Conservation (phyloP, 2,329 filamentous ascomycete genomes). For the Domatiomyces catenatus region DNA sequence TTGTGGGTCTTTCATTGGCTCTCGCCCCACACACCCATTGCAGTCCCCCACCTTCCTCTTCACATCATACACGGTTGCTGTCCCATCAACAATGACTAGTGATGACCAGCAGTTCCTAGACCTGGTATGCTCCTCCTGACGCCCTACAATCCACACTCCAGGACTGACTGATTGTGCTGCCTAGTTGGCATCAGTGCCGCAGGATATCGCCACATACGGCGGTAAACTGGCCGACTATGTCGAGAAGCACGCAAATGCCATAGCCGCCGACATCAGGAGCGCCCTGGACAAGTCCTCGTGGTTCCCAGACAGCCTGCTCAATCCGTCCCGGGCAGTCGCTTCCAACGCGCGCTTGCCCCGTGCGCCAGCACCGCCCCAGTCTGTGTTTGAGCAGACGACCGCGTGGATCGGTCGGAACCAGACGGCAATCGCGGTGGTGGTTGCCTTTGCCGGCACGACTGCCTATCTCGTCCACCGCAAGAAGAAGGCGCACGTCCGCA, state of each 20-base stretch:
- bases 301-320: constrained; percentile 55
- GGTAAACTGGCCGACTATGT: constrained; percentile 62
- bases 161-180: constrained; percentile 5
- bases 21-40: neutral
- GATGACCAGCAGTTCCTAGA: constrained; percentile 68
- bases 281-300: constrained; percentile 49
- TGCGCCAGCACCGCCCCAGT: constrained; percentile 28
- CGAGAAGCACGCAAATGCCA: constrained; percentile 64
- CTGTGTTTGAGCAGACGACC: constrained; percentile 41
- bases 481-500: constrained; percentile 43
- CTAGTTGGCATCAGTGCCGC: constrained; percentile 42
- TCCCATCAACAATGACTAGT: constrained; percentile 45
- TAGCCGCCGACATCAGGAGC: constrained; percentile 56
- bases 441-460: constrained; percentile 55
- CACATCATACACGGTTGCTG: neutral
- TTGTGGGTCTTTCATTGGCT: neutral
- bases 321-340: constrained; percentile 23
- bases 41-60: neutral
- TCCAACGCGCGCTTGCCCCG: constrained; percentile 13
- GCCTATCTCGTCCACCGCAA: constrained; percentile 43
- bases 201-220: constrained; percentile 56
- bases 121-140: constrained; percentile 39
- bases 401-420: constrained; percentile 61
- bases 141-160: neutral
- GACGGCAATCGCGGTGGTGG: constrained; percentile 53